Percentiles rank a stretch among this genome's conserved stretches.
phyloP scores from a whole-genome alignment of 768 basidiomycete species.

The Auriculariales sp. region DNA sequence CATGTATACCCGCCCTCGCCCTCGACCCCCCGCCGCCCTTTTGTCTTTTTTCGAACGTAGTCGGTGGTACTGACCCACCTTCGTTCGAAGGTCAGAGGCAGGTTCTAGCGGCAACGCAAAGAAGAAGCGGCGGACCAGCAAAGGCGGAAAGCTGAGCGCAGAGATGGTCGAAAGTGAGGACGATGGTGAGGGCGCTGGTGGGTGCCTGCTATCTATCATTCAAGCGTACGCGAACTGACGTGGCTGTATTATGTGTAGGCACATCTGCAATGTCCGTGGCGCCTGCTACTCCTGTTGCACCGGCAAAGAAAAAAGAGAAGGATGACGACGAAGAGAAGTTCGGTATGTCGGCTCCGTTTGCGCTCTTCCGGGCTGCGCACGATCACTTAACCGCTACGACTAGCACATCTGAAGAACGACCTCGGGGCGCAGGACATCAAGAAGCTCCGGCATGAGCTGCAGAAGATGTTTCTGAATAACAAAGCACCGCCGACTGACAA shows the following conservation, averaged over 20 bases:
- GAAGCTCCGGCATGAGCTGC: conserved; percentile 85
- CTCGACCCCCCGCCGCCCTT: too few species aligned
- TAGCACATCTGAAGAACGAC: conserved; percentile 35
- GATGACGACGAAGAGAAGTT: conserved; percentile 42
- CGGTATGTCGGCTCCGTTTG: not conserved
- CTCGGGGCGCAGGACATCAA: conserved; percentile 62
- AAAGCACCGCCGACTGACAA: conserved; percentile 43
- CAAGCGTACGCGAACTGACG: too few species aligned
- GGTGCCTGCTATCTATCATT: too few species aligned
- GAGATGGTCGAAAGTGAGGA: conserved; percentile 30
- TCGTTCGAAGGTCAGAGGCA: conserved; percentile 25
- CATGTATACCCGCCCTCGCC: too few species aligned
- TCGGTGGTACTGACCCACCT: too few species aligned
- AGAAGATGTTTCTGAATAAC: conserved; percentile 68
- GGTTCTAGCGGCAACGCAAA: conserved; percentile 18
- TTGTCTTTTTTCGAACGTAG: too few species aligned
- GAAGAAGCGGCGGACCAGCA: conserved; percentile 10
- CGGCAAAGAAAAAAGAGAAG: conserved; percentile 47
- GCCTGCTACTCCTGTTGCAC: conserved; percentile 35
- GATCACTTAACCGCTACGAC: not conserved
- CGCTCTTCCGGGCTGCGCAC: conserved; percentile 1
- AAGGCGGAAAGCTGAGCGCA: conserved; percentile 25
- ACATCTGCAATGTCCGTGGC: conserved; percentile 30
- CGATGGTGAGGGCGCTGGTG: conserved; percentile 24
- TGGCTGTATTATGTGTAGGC: conserved; percentile 14